Conservation (phyloP, 768 basidiomycete species). For the Collybiopsis luxurians region DNA sequence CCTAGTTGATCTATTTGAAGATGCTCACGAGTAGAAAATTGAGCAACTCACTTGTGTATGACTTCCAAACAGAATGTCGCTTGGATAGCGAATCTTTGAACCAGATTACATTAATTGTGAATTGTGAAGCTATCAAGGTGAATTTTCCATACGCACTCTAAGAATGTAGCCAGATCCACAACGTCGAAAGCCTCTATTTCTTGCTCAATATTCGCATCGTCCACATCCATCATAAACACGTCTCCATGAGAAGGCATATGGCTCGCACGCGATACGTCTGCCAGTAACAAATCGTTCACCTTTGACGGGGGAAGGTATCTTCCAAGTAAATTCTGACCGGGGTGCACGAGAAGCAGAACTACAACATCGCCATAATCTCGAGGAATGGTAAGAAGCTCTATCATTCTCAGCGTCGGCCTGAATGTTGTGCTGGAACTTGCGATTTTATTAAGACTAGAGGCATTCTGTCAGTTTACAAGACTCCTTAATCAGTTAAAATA, state of each 20-base stretch:
- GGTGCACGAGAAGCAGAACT: conserved; percentile 69
- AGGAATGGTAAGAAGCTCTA: conserved; percentile 69
- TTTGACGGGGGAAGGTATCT: conserved; percentile 67
- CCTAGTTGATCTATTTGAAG: conserved; percentile 22
- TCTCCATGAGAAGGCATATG: conserved; percentile 45
- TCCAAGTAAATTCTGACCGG: conserved; percentile 65
- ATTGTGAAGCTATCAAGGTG: no score
- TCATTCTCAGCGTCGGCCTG: conserved; percentile 51
- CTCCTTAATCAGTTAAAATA: not conserved
- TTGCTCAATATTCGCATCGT: conserved; percentile 42
- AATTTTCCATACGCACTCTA: conserved; percentile 64
- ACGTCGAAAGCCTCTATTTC: conserved; percentile 62
- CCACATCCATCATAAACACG: conserved; percentile 45
- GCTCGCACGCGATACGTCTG: conserved; percentile 45
- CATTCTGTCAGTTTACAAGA: not conserved
- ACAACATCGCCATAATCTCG: conserved; percentile 63
- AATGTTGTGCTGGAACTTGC: conserved; percentile 46
- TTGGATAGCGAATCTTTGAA: conserved; percentile 65
- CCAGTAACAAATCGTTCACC: conserved; percentile 64
- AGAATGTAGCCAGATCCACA: conserved; percentile 75
- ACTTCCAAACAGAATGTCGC: conserved; percentile 70
- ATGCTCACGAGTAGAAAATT: not conserved
- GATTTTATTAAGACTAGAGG: conserved; percentile 48
- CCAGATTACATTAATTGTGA: conserved; percentile 5
- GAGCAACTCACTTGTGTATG: conserved; percentile 49